A percentile compares a stretch with the other conserved stretches of the same genome.
Conservation (phyloP, 352 stramenopile species). For the Pythium dissotocum region DNA sequence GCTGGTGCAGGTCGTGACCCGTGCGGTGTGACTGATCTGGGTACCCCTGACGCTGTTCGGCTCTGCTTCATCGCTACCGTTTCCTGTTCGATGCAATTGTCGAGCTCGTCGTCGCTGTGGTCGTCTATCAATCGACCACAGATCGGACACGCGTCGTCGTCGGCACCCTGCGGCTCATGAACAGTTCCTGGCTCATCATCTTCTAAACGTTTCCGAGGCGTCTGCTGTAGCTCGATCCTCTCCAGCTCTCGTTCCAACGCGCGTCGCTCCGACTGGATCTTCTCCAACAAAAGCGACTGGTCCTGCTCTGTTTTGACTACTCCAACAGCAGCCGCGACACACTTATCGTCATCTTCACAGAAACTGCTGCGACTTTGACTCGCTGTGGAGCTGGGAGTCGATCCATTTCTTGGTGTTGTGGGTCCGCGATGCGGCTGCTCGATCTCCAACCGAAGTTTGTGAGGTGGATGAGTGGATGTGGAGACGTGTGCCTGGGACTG, state of each 20-base stretch:
- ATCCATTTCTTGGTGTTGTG: not conserved
- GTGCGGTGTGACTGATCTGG: not conserved
- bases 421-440: not conserved
- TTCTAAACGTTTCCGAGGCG: not conserved
- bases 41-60: not conserved
- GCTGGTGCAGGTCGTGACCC: not conserved
- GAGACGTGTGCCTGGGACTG: not conserved
- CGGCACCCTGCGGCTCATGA: not conserved
- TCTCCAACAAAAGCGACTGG: slow-evolving; percentile 5
- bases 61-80: slow-evolving; percentile 13
- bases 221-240: slow-evolving; percentile 21
- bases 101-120: slow-evolving; percentile 56
- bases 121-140: slow-evolving; percentile 55
- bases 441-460: slow-evolving; percentile 4
- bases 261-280: slow-evolving; percentile 35
- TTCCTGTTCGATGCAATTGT: slow-evolving; percentile 63
- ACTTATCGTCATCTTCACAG: not conserved
- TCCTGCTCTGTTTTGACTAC: slow-evolving; percentile 1
- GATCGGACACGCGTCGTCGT: slow-evolving; percentile 51
- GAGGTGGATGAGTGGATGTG: not conserved
- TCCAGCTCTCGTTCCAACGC: slow-evolving; percentile 49
- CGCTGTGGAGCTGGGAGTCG: not conserved
- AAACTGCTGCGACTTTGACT: not conserved
- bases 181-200: not conserved
- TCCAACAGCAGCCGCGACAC: not conserved